Evolutionary conservation across 164 flowering plant species (phyloP).

Genomic region (Cinnamomum chago): DNA sequence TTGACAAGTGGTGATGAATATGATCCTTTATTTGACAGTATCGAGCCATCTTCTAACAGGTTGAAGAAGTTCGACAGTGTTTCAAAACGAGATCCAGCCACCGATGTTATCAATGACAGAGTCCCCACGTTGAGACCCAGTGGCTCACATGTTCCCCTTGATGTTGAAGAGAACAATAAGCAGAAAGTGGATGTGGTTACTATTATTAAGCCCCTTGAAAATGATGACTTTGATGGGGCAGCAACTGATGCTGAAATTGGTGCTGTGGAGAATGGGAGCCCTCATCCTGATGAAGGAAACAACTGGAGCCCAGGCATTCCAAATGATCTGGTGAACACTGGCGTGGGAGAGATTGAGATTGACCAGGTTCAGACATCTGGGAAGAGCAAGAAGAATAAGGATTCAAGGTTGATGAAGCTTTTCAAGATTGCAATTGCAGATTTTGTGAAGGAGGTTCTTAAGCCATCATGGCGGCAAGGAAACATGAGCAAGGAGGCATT

Average conservation of each 20-base stretch:
- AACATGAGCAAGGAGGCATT: constrained; percentile 99
- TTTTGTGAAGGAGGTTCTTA: constrained; percentile 91
- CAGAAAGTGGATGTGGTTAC: constrained; percentile 37
- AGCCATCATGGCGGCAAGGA: constrained; percentile 98
- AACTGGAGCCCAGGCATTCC: constrained; percentile 36
- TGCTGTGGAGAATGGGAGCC: constrained; percentile 66
- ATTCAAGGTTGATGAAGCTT: constrained; percentile 73
- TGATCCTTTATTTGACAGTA: constrained; percentile 87
- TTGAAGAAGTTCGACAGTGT: constrained; percentile 30
- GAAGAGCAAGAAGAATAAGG: constrained; percentile 66
- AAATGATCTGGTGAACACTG: constrained; percentile 30
- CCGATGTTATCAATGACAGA: constrained; percentile 22
- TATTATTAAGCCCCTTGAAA: constrained; percentile 34
- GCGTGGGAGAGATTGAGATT: constrained; percentile 63
- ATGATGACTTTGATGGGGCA: constrained; percentile 82
- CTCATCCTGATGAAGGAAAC: constrained; percentile 14
- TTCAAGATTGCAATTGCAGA: constrained; percentile 77
- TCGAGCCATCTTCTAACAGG: constrained; percentile 53
- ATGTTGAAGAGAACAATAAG: constrained; percentile 43
- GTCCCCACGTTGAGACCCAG: constrained; percentile 26
- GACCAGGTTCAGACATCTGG: constrained; percentile 61
- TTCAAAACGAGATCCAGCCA: constrained; percentile 24
- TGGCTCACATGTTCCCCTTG: constrained; percentile 35
- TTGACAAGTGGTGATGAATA: constrained; percentile 45
- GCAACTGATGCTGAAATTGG: constrained; percentile 77